These are phyloP conservation scores for Cenchrus purpureus DNA, from an alignment of 176 grass and related monocot genomes.

Conservation along the genomic window DNA sequence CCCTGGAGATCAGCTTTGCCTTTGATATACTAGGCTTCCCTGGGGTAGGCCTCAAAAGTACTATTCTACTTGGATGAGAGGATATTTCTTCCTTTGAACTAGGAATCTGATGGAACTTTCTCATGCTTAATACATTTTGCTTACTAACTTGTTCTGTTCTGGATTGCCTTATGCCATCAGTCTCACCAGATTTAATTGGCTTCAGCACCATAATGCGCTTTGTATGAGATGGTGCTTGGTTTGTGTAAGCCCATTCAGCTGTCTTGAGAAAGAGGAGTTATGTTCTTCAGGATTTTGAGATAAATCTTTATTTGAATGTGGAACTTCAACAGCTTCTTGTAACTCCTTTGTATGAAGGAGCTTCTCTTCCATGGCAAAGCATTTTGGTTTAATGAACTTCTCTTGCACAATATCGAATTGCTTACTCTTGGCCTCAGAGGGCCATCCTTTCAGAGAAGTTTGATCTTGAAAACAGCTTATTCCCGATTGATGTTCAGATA, in stretches of 20 bases:
- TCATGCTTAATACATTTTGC: slow-evolving; percentile 32
- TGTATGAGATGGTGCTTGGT: slow-evolving; percentile 49
- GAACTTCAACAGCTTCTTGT: slow-evolving; percentile 58
- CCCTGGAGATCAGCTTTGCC: slow-evolving; percentile 37
- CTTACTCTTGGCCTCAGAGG: slow-evolving; percentile 40
- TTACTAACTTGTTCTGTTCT: slow-evolving; percentile 35
- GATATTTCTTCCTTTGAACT: slow-evolving; percentile 48
- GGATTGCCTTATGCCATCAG: slow-evolving; percentile 24
- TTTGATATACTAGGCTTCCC: slow-evolving; percentile 44
- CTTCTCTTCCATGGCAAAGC: slow-evolving; percentile 48
- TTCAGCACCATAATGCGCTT: slow-evolving; percentile 81
- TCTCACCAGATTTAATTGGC: slow-evolving; percentile 53
- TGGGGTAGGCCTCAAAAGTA: slow-evolving; percentile 85
- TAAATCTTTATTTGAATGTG: slow-evolving; percentile 81
- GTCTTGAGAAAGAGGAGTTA: slow-evolving; percentile 55
- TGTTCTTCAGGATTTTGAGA: slow-evolving; percentile 74
- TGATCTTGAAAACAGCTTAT: slow-evolving; percentile 30
- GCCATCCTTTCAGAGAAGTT: slow-evolving; percentile 42
- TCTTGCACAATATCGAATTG: slow-evolving; percentile 49
- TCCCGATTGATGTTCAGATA: slow-evolving; percentile 52
- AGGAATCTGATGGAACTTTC: slow-evolving; percentile 41
- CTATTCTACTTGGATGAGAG: slow-evolving; percentile 72
- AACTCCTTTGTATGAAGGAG: slow-evolving; percentile 55
- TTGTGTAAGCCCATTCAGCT: slow-evolving; percentile 23
- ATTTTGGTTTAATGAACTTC: slow-evolving; percentile 58